Conservation (phyloP, 2,329 filamentous ascomycete genomes). For the Aspergillus pseudoglaucus region DNA sequence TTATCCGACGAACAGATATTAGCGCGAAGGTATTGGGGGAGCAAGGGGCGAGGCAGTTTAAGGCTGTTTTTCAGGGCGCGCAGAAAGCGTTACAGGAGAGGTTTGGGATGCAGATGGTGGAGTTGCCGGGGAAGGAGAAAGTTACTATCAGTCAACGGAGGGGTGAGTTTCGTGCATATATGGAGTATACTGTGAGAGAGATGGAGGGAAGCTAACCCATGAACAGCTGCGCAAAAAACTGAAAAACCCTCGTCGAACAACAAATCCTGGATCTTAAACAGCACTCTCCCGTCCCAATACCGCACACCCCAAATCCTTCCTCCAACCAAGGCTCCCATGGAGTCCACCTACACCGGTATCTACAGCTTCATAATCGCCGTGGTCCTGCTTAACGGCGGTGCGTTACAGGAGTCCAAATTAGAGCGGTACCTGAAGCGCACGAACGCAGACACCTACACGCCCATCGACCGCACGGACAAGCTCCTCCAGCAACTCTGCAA, state of each 20-base stretch:
- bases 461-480: conserved; percentile 67
- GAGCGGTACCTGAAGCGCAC: conserved; percentile 66
- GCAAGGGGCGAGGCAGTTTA: conserved; percentile 64
- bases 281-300: conserved; percentile 62
- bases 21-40: conserved; percentile 63
- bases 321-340: conserved; percentile 63
- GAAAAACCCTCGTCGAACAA: conserved; percentile 44
- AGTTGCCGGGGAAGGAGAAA: conserved; percentile 76
- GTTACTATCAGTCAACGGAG: conserved; percentile 72
- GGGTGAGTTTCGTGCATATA: conserved; percentile 43
- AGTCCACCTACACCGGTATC: conserved; percentile 74
- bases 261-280: conserved; percentile 71
- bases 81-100: conserved; percentile 63
- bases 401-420: conserved; percentile 72
- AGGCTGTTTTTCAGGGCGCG: conserved; percentile 66
- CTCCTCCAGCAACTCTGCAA: conserved; percentile 67
- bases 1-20: conserved; percentile 54
- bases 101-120: conserved; percentile 90
- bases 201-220: not conserved
- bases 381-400: conserved; percentile 65
- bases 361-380: conserved; percentile 74
- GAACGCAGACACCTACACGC: conserved; percentile 69
- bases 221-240: conserved; percentile 44
- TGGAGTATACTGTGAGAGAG: too few species aligned
- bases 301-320: conserved; percentile 60